Percentiles rank a stretch among this genome's conserved stretches.
phyloP scores from a whole-genome alignment of 306 rosid species.

The Cucumis hystrix region DNA sequence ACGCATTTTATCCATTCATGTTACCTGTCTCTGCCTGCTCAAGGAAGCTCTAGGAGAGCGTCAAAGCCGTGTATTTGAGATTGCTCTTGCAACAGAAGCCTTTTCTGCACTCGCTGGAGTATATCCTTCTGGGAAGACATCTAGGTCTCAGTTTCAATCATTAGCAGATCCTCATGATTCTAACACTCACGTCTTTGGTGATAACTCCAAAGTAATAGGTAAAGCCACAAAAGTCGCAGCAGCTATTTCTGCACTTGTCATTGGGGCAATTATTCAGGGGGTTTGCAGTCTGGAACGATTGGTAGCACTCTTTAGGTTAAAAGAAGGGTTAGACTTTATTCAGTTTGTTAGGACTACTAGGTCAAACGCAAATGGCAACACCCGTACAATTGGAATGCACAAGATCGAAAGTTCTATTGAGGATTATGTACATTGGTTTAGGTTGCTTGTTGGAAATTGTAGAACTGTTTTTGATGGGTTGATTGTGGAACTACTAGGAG shows the following conservation, averaged over 20 bases:
- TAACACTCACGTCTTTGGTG: constrained; percentile 32
- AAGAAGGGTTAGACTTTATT: constrained; percentile 80
- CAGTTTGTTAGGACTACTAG: constrained; percentile 64
- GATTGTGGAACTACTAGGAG: constrained; percentile 79
- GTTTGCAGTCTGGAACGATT: constrained; percentile 81
- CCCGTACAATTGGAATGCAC: constrained; percentile 52
- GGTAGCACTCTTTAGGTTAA: constrained; percentile 66
- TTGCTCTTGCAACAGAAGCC: constrained; percentile 92
- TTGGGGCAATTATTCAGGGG: constrained; percentile 74
- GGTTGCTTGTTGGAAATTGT: constrained; percentile 89
- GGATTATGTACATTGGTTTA: constrained; percentile 84
- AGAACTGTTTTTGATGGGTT: constrained; percentile 69
- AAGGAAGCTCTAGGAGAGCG: constrained; percentile 98
- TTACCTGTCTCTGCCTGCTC: constrained; percentile 72
- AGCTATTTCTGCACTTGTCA: constrained; percentile 77
- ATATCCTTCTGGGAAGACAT: constrained; percentile 69
- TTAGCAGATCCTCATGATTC: constrained; percentile 68
- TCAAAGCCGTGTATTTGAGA: constrained; percentile 89
- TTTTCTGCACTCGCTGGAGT: constrained; percentile 57
- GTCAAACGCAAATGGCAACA: constrained; percentile 85
- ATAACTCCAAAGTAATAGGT: constrained; percentile 29
- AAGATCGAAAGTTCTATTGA: constrained; percentile 60
- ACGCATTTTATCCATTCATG: constrained; percentile 58
- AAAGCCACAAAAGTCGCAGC: constrained; percentile 68
- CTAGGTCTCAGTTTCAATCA: constrained; percentile 68